These are phyloP conservation scores for Botrytis hyacinthi DNA, from an alignment of 2,329 filamentous ascomycete genomes.

Conservation along the genomic window DNA sequence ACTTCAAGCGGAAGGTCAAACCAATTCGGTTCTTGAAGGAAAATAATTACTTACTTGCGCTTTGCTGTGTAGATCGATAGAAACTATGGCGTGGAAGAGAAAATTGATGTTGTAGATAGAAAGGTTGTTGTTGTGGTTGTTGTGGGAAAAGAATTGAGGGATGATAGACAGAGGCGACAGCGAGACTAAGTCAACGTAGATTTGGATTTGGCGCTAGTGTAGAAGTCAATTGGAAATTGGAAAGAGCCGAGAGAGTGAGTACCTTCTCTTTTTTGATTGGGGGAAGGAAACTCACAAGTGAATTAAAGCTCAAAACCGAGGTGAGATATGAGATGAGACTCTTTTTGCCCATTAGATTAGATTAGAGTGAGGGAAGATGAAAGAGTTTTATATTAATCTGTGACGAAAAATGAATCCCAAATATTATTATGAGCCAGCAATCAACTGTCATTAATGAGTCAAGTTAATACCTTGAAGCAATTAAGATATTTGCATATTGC, in stretches of 20 bases:
- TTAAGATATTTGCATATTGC: background rate
- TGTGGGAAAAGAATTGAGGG: background rate
- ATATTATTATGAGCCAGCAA: background rate
- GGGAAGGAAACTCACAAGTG: background rate
- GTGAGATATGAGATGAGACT: background rate
- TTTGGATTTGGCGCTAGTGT: constrained; percentile 1
- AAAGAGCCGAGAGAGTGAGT: background rate
- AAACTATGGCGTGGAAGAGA: background rate
- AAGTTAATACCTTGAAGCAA: background rate
- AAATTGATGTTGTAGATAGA: background rate
- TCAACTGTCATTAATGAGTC: background rate
- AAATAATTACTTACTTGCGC: background rate
- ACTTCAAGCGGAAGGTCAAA: background rate
- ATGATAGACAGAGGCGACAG: background rate
- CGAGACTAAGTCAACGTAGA: background rate
- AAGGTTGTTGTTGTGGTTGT: background rate
- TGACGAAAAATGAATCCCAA: background rate
- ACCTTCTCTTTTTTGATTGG: background rate
- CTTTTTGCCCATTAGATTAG: background rate
- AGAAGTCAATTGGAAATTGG: background rate
- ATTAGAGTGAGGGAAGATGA: background rate
- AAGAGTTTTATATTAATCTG: background rate
- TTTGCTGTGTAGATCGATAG: background rate
- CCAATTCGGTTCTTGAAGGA: background rate
- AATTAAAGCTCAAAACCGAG: background rate